Percentiles rank a stretch among this genome's conserved stretches.
Conservation (phyloP, 1,139 yeast species). For the Kodamaea fungicola region DNA sequence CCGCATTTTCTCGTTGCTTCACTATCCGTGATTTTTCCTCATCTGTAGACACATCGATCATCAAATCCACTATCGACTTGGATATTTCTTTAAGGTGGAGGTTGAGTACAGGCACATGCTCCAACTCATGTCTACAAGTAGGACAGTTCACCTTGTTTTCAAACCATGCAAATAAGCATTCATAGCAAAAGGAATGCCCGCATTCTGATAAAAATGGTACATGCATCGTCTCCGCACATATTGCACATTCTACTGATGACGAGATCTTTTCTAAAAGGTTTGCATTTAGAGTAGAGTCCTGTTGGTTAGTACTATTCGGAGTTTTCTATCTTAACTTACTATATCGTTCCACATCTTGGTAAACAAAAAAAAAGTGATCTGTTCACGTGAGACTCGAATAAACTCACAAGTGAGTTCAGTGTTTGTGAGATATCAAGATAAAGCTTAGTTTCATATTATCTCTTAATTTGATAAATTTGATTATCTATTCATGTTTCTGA, state of each 20-base stretch:
- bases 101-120: conserved; percentile 43
- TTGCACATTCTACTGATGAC: conserved; percentile 35
- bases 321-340: conserved; percentile 3
- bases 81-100: conserved; percentile 39
- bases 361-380: not conserved
- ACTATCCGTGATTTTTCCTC: conserved; percentile 18
- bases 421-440: too few relatives aligned
- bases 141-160: conserved; percentile 51
- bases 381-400: not conserved
- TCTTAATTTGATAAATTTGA: too few relatives aligned
- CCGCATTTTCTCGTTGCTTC: conserved; percentile 23
- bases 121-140: conserved; percentile 46
- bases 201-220: conserved; percentile 41
- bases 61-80: conserved; percentile 25
- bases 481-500: too few relatives aligned
- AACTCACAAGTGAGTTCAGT: too few relatives aligned
- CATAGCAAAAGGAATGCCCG: conserved; percentile 47
- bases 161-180: conserved; percentile 52
- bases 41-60: conserved; percentile 23
- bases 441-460: too few relatives aligned
- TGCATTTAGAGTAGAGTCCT: conserved; percentile 17
- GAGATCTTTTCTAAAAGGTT: conserved; percentile 22
- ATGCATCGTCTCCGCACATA: conserved; percentile 45
- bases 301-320: conserved; percentile 3
- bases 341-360: conserved; percentile 8